phyloP scores from a whole-genome alignment of 768 basidiomycete genomes.

The Austroboletus eburneus region DNA sequence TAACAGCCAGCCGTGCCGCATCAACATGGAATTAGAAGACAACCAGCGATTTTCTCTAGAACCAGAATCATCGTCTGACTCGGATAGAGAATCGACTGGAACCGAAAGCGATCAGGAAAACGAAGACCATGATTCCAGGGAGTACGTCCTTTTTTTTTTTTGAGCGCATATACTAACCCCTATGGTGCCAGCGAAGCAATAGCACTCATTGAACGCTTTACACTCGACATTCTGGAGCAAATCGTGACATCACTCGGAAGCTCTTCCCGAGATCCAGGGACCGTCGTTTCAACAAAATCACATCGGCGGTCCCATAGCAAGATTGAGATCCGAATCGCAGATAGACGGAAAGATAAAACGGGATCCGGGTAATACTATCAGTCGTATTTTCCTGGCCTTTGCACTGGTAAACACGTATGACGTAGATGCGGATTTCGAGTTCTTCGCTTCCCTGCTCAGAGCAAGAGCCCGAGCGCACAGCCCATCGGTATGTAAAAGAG shows the following conservation, averaged over 20 bases:
- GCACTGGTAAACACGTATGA: neutral
- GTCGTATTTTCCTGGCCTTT: constrained; percentile 2
- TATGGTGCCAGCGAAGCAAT: constrained; percentile 20
- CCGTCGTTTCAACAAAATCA: neutral
- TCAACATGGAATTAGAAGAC: too few relatives aligned
- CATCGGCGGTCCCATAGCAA: constrained; percentile 14
- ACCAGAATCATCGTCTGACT: neutral
- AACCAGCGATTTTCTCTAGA: neutral
- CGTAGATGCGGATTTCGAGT: constrained; percentile 18
- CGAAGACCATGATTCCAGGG: neutral
- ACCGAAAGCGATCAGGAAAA: constrained; percentile 14
- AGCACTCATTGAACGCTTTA: constrained; percentile 27
- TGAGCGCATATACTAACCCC: constrained; percentile 4
- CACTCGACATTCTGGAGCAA: constrained; percentile 32
- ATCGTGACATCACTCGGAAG: constrained; percentile 18
- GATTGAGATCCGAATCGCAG: constrained; percentile 33
- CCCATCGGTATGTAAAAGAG: constrained; percentile 36
- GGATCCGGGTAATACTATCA: constrained; percentile 33
- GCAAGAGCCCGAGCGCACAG: constrained; percentile 33
- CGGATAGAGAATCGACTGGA: neutral
- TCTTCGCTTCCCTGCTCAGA: constrained; percentile 36
- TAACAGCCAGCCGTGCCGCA: too few relatives aligned
- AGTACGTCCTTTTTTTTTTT: constrained; percentile 2
- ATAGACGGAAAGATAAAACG: constrained; percentile 31
- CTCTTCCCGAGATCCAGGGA: neutral